Base-by-base conservation (phyloP, 1,284 basidiomycete genomes). In the Coniferiporia sulphurascens region DNA sequence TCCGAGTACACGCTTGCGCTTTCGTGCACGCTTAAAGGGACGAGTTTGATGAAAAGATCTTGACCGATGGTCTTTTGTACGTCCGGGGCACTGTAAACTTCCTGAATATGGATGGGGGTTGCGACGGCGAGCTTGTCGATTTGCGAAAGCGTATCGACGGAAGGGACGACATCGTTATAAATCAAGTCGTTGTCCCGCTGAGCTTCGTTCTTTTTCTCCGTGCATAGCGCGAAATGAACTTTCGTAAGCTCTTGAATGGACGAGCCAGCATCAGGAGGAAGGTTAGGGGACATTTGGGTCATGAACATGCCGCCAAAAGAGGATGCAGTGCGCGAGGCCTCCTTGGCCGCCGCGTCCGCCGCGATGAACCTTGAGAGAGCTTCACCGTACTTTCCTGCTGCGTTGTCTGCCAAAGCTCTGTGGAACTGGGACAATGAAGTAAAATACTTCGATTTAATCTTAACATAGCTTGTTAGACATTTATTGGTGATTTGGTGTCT, bases 1-100 rank as follows among this genome's bases (percentile, higher is more conserved):
- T 99, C 96, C 1, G 93, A 96, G 73, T 99, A 99, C 15, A 99
- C 86, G 59, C 89, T 93, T 5, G 97, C 95, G 65, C 90, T 92
- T 74, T 98, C 95, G 72, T 98, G 95, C 4, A 99, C 95, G 63
- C 91, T 92, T 36, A 99, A 78, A 6, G 97, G 96, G 21, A 99
- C 84, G 1, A 99, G 83, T 45, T 87, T 83, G 62, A 86, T 73
- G 73, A 99, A 98, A 61, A 98, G 81, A 72, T 98, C 96, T 4
- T 86, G 85, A 0, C 97, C 96, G 63, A 99, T 96, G 49, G 95
- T 85, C 73, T 93, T 93, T 72, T 98, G 93, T 15, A 98, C 95
- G 13, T 98, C 95, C 0, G 92, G 85, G 27, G 90, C 83, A 17
- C 86, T 85, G 69, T 97, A 99, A 3, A 98, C 88, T 63, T 98